These are phyloP conservation scores for Malassezia equina DNA, from an alignment of 1,284 basidiomycete species.

Conservation along the genomic window DNA sequence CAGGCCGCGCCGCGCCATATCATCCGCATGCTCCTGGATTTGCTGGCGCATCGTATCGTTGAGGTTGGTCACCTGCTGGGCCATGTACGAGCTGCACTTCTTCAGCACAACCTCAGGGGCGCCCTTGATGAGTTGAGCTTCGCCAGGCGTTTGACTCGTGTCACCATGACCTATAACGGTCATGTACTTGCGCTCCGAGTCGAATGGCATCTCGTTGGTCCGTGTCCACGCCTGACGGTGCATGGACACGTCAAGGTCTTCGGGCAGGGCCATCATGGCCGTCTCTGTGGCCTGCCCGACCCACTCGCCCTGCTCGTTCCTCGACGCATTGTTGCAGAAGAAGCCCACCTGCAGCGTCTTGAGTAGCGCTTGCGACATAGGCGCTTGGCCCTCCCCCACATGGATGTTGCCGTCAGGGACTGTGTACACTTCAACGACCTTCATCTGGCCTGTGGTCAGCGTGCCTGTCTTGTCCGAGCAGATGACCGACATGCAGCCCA, in stretches of 20 bases:
- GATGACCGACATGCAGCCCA: constrained; percentile 87
- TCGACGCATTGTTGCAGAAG: constrained; percentile 55
- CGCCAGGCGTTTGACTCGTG: constrained; percentile 24
- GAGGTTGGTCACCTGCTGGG: constrained; percentile 66
- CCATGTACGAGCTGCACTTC: constrained; percentile 75
- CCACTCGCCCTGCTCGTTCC: constrained; percentile 63
- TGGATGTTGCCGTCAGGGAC: constrained; percentile 66
- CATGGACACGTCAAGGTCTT: constrained; percentile 61
- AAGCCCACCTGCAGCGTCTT: constrained; percentile 57
- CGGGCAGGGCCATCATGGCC: constrained; percentile 73
- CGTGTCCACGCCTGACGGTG: constrained; percentile 63
- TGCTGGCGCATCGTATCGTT: constrained; percentile 60
- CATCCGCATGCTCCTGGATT: constrained; percentile 62
- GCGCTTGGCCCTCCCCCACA: constrained; percentile 51
- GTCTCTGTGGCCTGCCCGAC: constrained; percentile 90
- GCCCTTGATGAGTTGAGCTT: constrained; percentile 66
- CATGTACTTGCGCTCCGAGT: constrained; percentile 86
- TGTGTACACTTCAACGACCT: constrained; percentile 74
- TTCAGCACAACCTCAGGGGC: constrained; percentile 78
- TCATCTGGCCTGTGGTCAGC: constrained; percentile 88
- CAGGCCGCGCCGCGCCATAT: constrained; percentile 65
- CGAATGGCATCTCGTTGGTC: constrained; percentile 72
- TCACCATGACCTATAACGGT: constrained; percentile 63
- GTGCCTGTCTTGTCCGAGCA: constrained; percentile 98
- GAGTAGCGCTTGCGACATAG: constrained; percentile 54